A percentile compares a stretch with the other conserved stretches of the same genome.
Evolutionary conservation across 495 filamentous ascomycete species (phyloP).

Genomic region (Aspergillus steynii): DNA sequence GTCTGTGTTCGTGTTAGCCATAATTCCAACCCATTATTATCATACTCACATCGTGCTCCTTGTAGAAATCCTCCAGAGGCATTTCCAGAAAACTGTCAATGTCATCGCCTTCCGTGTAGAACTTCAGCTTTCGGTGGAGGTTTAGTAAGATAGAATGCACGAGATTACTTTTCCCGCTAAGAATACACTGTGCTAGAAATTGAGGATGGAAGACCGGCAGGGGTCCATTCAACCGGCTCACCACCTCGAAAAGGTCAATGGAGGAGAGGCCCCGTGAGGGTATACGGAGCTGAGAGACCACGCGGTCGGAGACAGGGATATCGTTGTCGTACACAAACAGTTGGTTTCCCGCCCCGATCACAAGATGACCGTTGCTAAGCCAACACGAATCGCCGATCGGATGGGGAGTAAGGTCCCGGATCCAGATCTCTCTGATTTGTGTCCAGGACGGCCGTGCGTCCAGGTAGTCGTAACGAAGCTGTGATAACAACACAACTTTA

Average conservation of each 20-base stretch:
- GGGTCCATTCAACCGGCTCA: conserved; percentile 80
- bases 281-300: conserved; percentile 64
- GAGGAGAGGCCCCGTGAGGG: conserved; percentile 50
- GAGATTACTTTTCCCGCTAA: conserved; percentile 71
- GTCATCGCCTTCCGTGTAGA: conserved; percentile 76
- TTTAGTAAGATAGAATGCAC: conserved; percentile 75
- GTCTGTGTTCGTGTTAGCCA: conserved; percentile 35
- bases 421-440: conserved; percentile 76
- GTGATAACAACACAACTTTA: conserved; percentile 78
- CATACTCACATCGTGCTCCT: conserved; percentile 45
- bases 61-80: conserved; percentile 69
- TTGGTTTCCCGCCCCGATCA: conserved; percentile 89
- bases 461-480: conserved; percentile 92
- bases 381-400: conserved; percentile 93
- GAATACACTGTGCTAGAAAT: conserved; percentile 84
- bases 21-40: not conserved
- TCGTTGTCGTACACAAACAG: conserved; percentile 83
- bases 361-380: conserved; percentile 78
- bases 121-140: conserved; percentile 79
- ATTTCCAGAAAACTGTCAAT: conserved; percentile 81
- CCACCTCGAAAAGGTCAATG: conserved; percentile 74
- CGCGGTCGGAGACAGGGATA: conserved; percentile 62
- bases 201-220: conserved; percentile 93
- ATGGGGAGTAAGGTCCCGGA: conserved; percentile 80
- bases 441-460: conserved; percentile 91